Conservation (phyloP, 108 stramenopile species). For the Mediolabrus comicus region DNA sequence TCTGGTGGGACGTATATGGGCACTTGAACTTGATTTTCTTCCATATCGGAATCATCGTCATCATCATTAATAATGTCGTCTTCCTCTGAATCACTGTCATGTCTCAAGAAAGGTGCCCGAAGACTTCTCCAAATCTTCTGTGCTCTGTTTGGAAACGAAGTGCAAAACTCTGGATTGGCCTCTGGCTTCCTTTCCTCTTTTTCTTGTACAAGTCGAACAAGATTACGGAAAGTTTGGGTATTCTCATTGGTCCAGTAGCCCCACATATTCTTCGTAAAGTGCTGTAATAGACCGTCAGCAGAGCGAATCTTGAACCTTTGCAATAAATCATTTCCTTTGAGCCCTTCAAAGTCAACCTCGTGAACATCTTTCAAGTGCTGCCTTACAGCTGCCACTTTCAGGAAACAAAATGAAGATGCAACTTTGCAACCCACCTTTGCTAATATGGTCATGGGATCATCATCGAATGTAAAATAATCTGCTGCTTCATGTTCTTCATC, state of each 20-base stretch:
- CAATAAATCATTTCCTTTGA: constrained; percentile 78
- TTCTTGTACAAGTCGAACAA: background rate
- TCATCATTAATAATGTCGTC: constrained; percentile 56
- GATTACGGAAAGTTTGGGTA: background rate
- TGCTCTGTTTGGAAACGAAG: constrained; percentile 44
- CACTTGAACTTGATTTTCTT: background rate
- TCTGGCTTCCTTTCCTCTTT: constrained; percentile 16
- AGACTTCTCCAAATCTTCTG: constrained; percentile 51
- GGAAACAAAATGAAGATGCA: constrained; percentile 69
- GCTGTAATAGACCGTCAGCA: constrained; percentile 70
- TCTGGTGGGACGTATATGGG: no score
- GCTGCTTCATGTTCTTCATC: constrained; percentile 25
- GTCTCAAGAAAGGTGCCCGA: constrained; percentile 51
- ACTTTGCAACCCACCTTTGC: constrained; percentile 49
- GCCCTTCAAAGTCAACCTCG: constrained; percentile 40
- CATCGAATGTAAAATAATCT: constrained; percentile 33
- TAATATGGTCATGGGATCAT: constrained; percentile 79
- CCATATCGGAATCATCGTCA: background rate
- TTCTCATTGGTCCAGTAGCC: constrained; percentile 23
- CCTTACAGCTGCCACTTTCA: constrained; percentile 53
- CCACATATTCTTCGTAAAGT: constrained; percentile 36
- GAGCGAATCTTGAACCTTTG: constrained; percentile 54
- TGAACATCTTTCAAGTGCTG: constrained; percentile 68
- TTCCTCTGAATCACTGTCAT: constrained; percentile 28
- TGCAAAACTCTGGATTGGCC: constrained; percentile 43